Conservation (phyloP, 2,329 filamentous ascomycete species). For the Ophiostoma himal-ulmi region DNA sequence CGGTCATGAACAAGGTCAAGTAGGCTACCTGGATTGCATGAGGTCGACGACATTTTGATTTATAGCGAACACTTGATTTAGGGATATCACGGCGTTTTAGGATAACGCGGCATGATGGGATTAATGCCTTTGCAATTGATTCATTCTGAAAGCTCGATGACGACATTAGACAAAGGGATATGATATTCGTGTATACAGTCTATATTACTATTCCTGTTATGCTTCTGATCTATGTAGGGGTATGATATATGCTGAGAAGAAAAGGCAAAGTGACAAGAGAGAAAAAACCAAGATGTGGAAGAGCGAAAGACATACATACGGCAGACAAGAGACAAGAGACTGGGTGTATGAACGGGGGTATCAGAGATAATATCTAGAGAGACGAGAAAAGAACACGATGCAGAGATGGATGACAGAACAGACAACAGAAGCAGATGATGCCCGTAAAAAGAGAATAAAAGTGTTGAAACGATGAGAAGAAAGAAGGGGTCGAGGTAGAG, state of each 20-base stretch:
- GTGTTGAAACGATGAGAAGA: neutral
- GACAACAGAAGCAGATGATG: neutral
- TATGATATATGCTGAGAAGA: neutral
- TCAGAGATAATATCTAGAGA: neutral
- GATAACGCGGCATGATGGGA: constrained; percentile 2
- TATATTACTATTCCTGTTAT: neutral
- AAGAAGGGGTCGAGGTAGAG: neutral
- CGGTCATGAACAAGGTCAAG: constrained; percentile 91
- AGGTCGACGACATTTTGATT: neutral
- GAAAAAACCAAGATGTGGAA: neutral
- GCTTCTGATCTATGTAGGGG: neutral
- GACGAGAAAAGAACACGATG: neutral
- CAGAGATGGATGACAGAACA: neutral
- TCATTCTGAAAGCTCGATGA: neutral
- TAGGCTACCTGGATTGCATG: constrained; percentile 34
- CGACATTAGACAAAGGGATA: neutral
- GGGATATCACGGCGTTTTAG: constrained; percentile 7
- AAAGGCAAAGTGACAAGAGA: neutral
- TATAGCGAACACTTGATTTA: neutral
- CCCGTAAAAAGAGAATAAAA: neutral
- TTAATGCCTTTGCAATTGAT: neutral
- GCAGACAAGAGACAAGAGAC: neutral
- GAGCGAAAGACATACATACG: neutral
- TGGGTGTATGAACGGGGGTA: neutral
- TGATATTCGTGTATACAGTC: neutral